Evolutionary conservation across 2,329 filamentous ascomycete species (phyloP).

Genomic region (Beauveria sp.): DNA sequence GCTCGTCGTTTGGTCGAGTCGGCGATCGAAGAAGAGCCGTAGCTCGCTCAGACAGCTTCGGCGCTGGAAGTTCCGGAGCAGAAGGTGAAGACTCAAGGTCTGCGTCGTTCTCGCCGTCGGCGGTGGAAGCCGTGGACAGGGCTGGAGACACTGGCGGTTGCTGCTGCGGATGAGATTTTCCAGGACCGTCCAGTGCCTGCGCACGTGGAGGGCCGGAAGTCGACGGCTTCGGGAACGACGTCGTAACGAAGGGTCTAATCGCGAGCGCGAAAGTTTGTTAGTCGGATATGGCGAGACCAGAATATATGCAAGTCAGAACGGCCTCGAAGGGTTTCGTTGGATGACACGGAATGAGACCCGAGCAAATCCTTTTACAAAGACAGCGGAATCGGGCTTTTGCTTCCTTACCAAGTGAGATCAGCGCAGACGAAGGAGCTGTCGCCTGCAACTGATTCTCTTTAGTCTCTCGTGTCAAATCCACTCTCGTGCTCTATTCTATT

Average conservation of each 20-base stretch:
- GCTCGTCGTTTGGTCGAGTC: conserved; percentile 28
- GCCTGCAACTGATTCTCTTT: conserved; percentile 52
- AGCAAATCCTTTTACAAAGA: neutral
- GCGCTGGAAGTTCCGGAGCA: conserved; percentile 51
- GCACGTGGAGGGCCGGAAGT: conserved; percentile 51
- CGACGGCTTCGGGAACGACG: conserved; percentile 46
- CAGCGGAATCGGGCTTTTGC: neutral
- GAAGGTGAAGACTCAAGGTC: conserved; percentile 49
- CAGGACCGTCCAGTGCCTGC: conserved; percentile 49
- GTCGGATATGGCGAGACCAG: neutral
- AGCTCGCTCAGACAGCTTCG: conserved; percentile 49
- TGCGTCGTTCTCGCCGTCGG: conserved; percentile 42
- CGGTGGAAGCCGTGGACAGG: conserved; percentile 55
- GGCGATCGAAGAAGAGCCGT: conserved; percentile 50
- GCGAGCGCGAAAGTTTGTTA: neutral
- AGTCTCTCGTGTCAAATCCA: conserved; percentile 19
- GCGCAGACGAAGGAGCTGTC: conserved; percentile 52
- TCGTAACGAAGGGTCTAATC: conserved; percentile 33
- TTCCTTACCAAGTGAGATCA: conserved; percentile 50
- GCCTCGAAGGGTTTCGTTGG: neutral
- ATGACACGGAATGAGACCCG: neutral
- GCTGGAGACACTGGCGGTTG: conserved; percentile 46
- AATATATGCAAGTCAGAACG: neutral
- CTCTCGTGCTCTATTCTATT: conserved; percentile 11
- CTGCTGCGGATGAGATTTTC: conserved; percentile 28